Base-by-base conservation (phyloP, 73 alveolate species). In the Halteria grandinella region DNA sequence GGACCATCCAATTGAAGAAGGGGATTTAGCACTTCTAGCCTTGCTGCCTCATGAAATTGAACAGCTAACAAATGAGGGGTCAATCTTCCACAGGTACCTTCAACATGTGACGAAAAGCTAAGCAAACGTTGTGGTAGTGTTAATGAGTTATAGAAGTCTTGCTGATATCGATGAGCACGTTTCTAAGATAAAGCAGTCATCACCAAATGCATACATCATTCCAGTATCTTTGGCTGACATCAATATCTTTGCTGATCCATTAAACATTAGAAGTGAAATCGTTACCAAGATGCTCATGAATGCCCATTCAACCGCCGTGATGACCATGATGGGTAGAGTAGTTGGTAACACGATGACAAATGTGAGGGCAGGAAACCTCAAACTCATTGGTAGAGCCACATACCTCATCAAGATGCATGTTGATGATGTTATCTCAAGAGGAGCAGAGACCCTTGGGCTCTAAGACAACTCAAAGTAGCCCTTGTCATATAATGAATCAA, bases 241-340 rank as follows among this genome's bases (percentile, higher is more conserved):
- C n/a, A n/a, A n/a, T n/a, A n/a, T n/a, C n/a, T n/a, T 39, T 17
- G 37, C 37, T 11, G 77, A 60, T 40, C 77, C 77, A 34, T 40
- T 60, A 59, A 14, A 8, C n/a, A 60, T 60, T 21, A 60, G 77
- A 39, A 55, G 43, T 31, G 37, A 55, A 18, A 60, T 60, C 1
- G 55, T 48, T 36, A 21, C 43, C 23, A 60, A 60, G 43, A 60
- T 60, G 77, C 24, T 60, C 2, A 60, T 60, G 77, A 60, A 60
- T 36, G 77, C 77, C 24, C 77, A 60, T 40, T 60, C 77, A 37
- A 60, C 77, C n/a, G 77, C 77, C 12, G 77, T 60, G 1, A 60
- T 36, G 57, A 44, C 77, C 17, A 60, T 40, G 27, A 36, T 60
- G 59, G 77, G 77, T 5, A 34, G 20, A 39, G 58, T 60, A 1